Conservation (phyloP, 1,139 yeast genomes). For the Hansenula lynferdii region DNA sequence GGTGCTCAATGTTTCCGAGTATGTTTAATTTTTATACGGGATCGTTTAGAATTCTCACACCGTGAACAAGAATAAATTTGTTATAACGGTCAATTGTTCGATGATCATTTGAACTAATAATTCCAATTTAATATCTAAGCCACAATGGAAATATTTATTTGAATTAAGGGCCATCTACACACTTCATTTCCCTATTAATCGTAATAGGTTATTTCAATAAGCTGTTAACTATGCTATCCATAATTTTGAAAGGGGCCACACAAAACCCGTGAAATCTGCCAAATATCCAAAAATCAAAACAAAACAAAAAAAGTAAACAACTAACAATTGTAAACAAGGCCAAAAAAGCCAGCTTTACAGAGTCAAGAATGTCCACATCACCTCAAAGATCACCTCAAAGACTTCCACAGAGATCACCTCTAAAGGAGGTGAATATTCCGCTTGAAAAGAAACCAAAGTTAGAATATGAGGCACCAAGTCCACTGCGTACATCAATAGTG, state of each 20-base stretch:
- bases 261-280: neutral
- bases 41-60: too few relatives aligned
- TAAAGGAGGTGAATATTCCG: neutral
- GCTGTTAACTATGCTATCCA: too few relatives aligned
- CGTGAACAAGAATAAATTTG: too few relatives aligned
- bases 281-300: neutral
- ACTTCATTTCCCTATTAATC: too few relatives aligned
- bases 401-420: neutral
- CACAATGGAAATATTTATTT: too few relatives aligned
- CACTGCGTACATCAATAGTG: neutral
- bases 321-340: neutral
- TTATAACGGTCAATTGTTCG: too few relatives aligned
- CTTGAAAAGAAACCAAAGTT: neutral
- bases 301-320: neutral
- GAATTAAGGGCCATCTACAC: too few relatives aligned
- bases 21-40: too few relatives aligned
- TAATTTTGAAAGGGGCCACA: neutral
- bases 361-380: neutral
- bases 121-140: too few relatives aligned
- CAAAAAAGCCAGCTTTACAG: neutral
- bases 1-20: too few relatives aligned
- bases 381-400: neutral
- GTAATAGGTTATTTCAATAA: too few relatives aligned
- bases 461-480: conserved; percentile 1
- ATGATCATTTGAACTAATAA: too few relatives aligned